Conservation (phyloP, 257 asterid species). For the Gentiana macrophylla region DNA sequence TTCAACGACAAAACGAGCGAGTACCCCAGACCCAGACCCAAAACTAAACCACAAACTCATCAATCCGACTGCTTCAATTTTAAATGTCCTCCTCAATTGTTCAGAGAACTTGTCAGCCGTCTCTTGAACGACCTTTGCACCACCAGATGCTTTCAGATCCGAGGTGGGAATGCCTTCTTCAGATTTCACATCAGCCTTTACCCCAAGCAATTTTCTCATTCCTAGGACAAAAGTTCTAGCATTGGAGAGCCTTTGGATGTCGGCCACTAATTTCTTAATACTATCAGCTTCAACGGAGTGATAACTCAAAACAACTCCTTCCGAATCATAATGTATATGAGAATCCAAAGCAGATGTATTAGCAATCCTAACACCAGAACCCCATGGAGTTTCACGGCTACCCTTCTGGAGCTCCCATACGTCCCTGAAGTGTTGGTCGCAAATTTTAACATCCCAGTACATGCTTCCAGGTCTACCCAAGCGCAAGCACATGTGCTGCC, state of each 20-base stretch:
- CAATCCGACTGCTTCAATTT: conserved; percentile 94
- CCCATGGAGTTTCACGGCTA: conserved; percentile 73
- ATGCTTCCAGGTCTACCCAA: conserved; percentile 97
- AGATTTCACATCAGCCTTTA: conserved; percentile 70
- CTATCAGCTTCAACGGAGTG: conserved; percentile 91
- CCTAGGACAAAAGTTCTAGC: conserved; percentile 84
- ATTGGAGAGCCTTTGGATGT: conserved; percentile 87
- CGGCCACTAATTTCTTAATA: conserved; percentile 73
- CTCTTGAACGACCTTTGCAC: conserved; percentile 38
- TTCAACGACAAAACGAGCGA: conserved; percentile 97
- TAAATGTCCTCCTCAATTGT: conserved; percentile 80
- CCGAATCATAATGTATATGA: conserved; percentile 88
- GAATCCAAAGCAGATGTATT: conserved; percentile 94
- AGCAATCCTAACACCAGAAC: conserved; percentile 89
- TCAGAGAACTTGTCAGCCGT: conserved; percentile 64
- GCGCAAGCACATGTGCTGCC: conserved; percentile 87
- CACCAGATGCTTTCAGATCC: conserved; percentile 49
- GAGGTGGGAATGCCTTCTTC: conserved; percentile 42
- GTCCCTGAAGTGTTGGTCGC: conserved; percentile 75
- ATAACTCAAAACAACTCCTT: conserved; percentile 92
- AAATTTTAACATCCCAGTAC: conserved; percentile 96
- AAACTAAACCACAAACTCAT: conserved; percentile 99
- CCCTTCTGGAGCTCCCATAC: conserved; percentile 99
- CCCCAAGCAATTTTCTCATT: conserved; percentile 84
- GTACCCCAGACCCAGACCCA: conserved; percentile 58